Evolutionary conservation across 495 filamentous ascomycete genomes (phyloP), one percentile per base, ranked within the genome.

Genomic region (Xylaria cubensis): DNA sequence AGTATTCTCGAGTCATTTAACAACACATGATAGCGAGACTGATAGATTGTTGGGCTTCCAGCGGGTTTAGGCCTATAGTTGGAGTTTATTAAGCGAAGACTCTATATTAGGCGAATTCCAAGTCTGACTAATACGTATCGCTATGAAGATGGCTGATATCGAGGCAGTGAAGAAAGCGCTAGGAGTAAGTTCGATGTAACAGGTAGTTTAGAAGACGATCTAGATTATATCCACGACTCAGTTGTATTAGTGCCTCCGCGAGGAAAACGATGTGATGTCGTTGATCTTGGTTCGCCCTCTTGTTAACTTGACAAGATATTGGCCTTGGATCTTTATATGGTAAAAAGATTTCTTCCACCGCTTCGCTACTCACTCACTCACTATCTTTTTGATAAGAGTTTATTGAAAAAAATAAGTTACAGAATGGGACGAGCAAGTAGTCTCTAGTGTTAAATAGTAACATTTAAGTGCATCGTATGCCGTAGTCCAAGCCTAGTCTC

Each of bases 1-100:
- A 66, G 17, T 39, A 46, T 46, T 32, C 62, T 64, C 13, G 42
- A 64, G 39, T 41, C 61, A 4, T 48, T 64, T 26, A n/a, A 48
- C n/a, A 10, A n/a, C 2, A 24, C 15, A 1, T 48, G 26, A 48
- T 15, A 39, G 34, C 17, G 53, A 56, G 15, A 32, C 12, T 17
- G 29, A 17, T 56, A 4, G 53, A 56, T 56, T 26, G 21, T 1
- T 55, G 8, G 29, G 29, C 6, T 36, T 36, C 32, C n/a, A 59
- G 4, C n/a, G 29, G 1, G 29, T 10, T 36, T 34, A n/a, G 32
- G 17, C 56, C 19, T 7, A 6, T n/a, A 59, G 13, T n/a, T 19
- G 4, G 4, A 59, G 48, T n/a, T n/a, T 50, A 3, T 8, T 51
- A n/a, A 13, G 24, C 19, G 48, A 51, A 55, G 21, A 26, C 21